Evolutionary conservation across 306 rosid species (phyloP), one percentile per base, ranked within the genome.

Genomic region (Rosa rugosa): DNA sequence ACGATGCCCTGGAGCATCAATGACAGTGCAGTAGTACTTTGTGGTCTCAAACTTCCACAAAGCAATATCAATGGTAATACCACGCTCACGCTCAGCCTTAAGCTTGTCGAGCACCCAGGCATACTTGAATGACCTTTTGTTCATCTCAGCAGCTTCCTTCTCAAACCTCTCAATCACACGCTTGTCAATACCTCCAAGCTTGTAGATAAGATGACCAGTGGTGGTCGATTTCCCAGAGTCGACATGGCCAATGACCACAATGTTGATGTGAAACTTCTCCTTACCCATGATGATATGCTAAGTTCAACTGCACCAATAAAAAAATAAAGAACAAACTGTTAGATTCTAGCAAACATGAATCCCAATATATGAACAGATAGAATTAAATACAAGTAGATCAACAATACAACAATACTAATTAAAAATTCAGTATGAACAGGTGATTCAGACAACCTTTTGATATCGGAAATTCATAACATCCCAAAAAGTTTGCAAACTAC

Each of bases 51-150:
- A 80, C 75, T 80, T 80, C 79, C 79, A 73, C 46, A 80, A 69
- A 38, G 83, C 83, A 67, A 80, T 80, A 45, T 80, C 83, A 27
- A 80, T 80, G 79, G 83, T 73, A 44, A 80, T 80, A 80, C 83
- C 83, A 13, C 83, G 78, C 78, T 80, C 83, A 18, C 83, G 78
- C 78, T 80, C 83, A 22, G 83, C 83, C 83, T 80, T 80, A 13
- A 80, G 83, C 83, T 80, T 80, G 78, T 80, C 83, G 12, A 80
- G 78, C 73, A 80, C 83, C 83, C 83, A 80, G 14, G 83, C 83
- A 42, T 80, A 80, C 78, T 80, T 80, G 78, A 80, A 80, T 8
- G 83, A 80, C 78, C 83, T 72, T 63, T 80, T 80, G 77, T 73
- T 73, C 77, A 73, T 73, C 77, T 73, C 77, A 20, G 77, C 77